A percentile compares a stretch with the other conserved stretches of the same genome.
These are phyloP conservation scores for Cantharellus anzutake DNA, from an alignment of 768 basidiomycete species.

Conservation along the genomic window DNA sequence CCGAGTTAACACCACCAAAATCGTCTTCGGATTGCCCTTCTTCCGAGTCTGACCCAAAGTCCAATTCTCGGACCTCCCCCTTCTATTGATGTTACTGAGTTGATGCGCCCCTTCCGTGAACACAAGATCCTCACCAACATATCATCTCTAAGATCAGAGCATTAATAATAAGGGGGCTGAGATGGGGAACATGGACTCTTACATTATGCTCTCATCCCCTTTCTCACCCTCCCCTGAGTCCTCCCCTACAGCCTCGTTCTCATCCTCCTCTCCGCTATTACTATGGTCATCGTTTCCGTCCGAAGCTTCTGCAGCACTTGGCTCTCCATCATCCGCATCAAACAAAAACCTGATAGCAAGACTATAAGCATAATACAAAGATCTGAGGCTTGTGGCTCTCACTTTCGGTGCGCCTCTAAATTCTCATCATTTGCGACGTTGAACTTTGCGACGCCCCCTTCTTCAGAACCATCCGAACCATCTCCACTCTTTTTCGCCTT, in stretches of 20 bases:
- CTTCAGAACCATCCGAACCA: conserved; percentile 11
- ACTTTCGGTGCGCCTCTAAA: conserved; percentile 27
- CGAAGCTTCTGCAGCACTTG: conserved; percentile 13
- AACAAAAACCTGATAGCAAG: conserved; percentile 24
- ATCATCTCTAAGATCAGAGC: too few relatives aligned
- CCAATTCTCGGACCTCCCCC: conserved; percentile 12
- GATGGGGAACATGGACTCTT: conserved; percentile 5
- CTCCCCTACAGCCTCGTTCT: neutral
- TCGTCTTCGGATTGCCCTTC: conserved; percentile 17
- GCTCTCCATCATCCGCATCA: conserved; percentile 27
- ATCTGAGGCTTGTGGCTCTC: conserved; percentile 1
- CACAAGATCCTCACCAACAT: neutral
- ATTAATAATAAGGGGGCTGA: neutral
- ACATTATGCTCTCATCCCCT: too few relatives aligned
- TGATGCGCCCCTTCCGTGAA: neutral
- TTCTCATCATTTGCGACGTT: conserved; percentile 35
- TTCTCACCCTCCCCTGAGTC: too few relatives aligned
- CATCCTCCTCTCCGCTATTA: conserved; percentile 27
- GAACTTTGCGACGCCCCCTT: conserved; percentile 24
- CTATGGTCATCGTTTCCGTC: conserved; percentile 27
- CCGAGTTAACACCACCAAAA: conserved; percentile 23
- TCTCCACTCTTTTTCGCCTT: conserved; percentile 10
- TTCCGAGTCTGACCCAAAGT: conserved; percentile 35
- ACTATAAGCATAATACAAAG: neutral
- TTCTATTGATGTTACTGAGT: neutral